These are phyloP conservation scores for Pyrenula aspistea DNA, from an alignment of 495 filamentous ascomycete species.

Conservation along the genomic window DNA sequence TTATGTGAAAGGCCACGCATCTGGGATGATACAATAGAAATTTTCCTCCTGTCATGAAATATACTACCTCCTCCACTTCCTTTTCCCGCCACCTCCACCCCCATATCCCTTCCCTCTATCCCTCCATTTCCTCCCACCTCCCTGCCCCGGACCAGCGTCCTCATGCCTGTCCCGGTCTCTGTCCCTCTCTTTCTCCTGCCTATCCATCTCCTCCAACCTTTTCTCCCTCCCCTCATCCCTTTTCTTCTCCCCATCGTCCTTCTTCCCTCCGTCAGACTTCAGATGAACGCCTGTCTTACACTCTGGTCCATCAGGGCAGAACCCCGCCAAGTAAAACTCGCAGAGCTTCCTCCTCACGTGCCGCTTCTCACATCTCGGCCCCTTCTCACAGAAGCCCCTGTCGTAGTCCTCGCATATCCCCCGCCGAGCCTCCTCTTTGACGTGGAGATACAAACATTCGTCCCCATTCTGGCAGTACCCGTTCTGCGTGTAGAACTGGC, in stretches of 20 bases:
- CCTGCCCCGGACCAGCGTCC: background rate
- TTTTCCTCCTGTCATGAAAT: too few species aligned
- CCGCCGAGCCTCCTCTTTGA: slow-evolving; percentile 67
- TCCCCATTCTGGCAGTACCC: slow-evolving; percentile 93
- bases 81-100: background rate
- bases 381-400: slow-evolving; percentile 86
- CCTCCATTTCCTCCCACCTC: background rate
- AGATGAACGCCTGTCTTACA: slow-evolving; percentile 77
- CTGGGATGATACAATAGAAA: too few species aligned
- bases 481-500: slow-evolving; percentile 79
- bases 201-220: background rate
- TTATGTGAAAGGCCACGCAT: too few species aligned
- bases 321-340: slow-evolving; percentile 80
- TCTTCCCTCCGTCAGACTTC: slow-evolving; percentile 44
- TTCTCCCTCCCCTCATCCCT: background rate
- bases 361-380: slow-evolving; percentile 72
- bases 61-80: background rate
- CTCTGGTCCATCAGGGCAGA: slow-evolving; percentile 73
- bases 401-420: slow-evolving; percentile 92
- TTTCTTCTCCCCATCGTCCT: slow-evolving; percentile 10
- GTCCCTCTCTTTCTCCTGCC: background rate
- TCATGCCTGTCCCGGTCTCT: background rate
- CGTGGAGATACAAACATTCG: slow-evolving; percentile 92
- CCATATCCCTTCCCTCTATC: background rate
- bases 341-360: slow-evolving; percentile 70